phyloP scores from a whole-genome alignment of 1,139 yeast genomes.

The Yamadazyma membranifaciens region DNA sequence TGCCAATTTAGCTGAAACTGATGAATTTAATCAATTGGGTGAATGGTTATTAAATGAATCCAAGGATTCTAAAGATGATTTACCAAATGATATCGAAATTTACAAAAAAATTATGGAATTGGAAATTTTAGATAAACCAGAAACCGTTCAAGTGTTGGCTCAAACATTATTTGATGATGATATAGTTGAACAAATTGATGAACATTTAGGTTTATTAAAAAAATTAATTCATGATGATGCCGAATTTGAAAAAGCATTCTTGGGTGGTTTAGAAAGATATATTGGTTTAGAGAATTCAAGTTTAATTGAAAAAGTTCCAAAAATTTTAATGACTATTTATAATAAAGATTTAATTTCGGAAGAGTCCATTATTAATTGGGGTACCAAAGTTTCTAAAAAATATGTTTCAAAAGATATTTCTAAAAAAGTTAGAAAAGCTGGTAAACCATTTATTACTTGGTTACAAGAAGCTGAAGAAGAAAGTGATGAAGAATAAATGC shows the following conservation, averaged over 20 bases:
- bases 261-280: slow-evolving; percentile 95
- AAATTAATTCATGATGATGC: slow-evolving; percentile 67
- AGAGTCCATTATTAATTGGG: slow-evolving; percentile 80
- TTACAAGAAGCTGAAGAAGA: slow-evolving; percentile 84
- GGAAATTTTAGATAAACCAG: slow-evolving; percentile 69
- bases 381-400: slow-evolving; percentile 88
- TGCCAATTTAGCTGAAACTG: slow-evolving; percentile 40
- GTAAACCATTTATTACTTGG: slow-evolving; percentile 95
- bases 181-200: slow-evolving; percentile 68
- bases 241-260: slow-evolving; percentile 78
- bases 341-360: slow-evolving; percentile 83
- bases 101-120: slow-evolving; percentile 85
- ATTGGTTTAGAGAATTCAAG: slow-evolving; percentile 80
- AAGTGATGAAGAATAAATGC: slow-evolving; percentile 53
- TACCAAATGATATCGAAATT: slow-evolving; percentile 85
- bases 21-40: slow-evolving; percentile 73
- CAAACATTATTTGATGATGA: slow-evolving; percentile 84
- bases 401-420: slow-evolving; percentile 90
- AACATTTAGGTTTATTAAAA: slow-evolving; percentile 77
- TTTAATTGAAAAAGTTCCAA: slow-evolving; percentile 74
- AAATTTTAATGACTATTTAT: slow-evolving; percentile 76
- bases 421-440: slow-evolving; percentile 93
- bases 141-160: slow-evolving; percentile 87
- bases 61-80: slow-evolving; percentile 52
- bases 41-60: slow-evolving; percentile 72